Evolutionary conservation across 2,329 filamentous ascomycete species (phyloP).

Genomic region (Xenoacremonium recifei): DNA sequence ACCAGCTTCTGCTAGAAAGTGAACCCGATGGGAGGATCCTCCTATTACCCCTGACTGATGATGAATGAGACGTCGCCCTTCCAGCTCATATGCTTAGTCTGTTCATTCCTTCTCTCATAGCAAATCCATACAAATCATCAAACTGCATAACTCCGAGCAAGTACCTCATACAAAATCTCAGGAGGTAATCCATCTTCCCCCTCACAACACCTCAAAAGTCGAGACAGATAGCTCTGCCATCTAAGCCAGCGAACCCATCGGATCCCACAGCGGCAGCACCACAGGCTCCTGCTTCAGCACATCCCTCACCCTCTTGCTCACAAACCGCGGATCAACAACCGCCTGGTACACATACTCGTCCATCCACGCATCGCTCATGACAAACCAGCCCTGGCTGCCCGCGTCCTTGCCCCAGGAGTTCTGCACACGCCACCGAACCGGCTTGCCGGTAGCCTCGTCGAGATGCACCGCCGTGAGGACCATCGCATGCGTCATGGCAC

Average conservation of each 20-base stretch:
- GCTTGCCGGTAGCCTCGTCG: constrained; percentile 58
- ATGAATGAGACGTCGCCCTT: too few species aligned
- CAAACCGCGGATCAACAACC: constrained; percentile 72
- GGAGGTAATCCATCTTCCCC: too few species aligned
- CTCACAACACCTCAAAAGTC: too few species aligned
- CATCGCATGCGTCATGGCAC: constrained; percentile 90
- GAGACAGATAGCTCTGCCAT: too few species aligned
- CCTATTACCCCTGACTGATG: too few species aligned
- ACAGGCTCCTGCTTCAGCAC: constrained; percentile 69
- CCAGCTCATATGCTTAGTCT: too few species aligned
- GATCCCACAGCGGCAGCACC: constrained; percentile 75
- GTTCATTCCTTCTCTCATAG: too few species aligned
- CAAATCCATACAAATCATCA: too few species aligned
- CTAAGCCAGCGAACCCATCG: constrained; percentile 73
- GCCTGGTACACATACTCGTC: constrained; percentile 83
- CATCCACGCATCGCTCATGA: constrained; percentile 83
- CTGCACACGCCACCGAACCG: constrained; percentile 80
- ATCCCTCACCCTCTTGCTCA: constrained; percentile 64
- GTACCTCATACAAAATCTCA: too few species aligned
- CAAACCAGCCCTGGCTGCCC: constrained; percentile 81
- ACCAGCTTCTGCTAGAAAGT: too few species aligned
- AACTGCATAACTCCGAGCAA: too few species aligned
- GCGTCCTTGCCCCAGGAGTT: constrained; percentile 75
- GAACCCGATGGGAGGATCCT: too few species aligned
- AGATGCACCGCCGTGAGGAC: constrained; percentile 84